Conservation (phyloP, 75 land plant genomes). For the Picea sitchensis region DNA sequence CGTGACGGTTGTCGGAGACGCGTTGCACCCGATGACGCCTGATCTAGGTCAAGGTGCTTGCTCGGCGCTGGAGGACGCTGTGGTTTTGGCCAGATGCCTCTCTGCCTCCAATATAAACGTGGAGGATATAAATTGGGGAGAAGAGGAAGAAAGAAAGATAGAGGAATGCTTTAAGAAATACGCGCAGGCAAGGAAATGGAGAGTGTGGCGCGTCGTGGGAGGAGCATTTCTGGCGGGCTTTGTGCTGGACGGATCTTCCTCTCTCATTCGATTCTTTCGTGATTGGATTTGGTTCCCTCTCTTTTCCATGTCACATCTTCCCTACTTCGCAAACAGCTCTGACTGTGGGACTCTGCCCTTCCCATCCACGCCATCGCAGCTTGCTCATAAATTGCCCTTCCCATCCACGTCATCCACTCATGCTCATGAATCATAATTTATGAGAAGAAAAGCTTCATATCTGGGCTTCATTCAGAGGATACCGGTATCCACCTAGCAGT, state of each 20-base stretch:
- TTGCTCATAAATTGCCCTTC: too few species aligned
- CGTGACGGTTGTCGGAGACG: conserved; percentile 53
- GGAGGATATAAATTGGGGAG: neutral
- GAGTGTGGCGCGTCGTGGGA: neutral
- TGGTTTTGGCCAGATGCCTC: conserved; percentile 18
- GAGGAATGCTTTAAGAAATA: conserved; percentile 24
- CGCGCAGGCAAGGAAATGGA: neutral
- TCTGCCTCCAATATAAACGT: neutral
- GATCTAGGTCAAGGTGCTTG: conserved; percentile 86
- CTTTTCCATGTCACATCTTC: neutral
- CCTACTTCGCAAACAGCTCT: neutral
- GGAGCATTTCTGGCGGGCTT: neutral
- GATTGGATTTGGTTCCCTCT: conserved; percentile 21
- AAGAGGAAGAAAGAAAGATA: conserved; percentile 14
- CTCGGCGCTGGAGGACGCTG: conserved; percentile 71
- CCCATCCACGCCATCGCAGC: too few species aligned
- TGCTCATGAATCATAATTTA: too few species aligned
- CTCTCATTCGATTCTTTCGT: conserved; percentile 7
- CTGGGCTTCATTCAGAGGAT: too few species aligned
- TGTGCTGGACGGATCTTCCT: neutral
- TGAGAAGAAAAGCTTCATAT: too few species aligned
- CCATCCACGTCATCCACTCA: too few species aligned
- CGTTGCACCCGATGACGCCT: conserved; percentile 87
- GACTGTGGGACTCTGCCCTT: too few species aligned
- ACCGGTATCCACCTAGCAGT: too few species aligned